Base-by-base conservation (phyloP, 2,329 filamentous ascomycete species). In the Sarocladiaceae sp. region DNA sequence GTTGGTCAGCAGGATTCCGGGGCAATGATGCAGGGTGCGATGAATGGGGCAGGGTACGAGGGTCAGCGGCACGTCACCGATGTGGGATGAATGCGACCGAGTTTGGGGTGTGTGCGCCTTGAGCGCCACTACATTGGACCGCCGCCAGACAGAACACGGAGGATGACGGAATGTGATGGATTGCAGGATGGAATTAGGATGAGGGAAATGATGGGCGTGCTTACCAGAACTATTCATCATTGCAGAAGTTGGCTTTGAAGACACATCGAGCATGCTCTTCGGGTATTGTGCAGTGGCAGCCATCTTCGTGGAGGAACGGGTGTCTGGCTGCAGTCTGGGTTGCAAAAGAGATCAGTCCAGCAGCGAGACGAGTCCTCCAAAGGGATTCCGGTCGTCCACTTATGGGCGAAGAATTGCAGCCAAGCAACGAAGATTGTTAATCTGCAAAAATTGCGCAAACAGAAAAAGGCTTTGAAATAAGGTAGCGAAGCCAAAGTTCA, bases 11-110 rank as follows among this genome's bases (percentile, higher is more conserved):
- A 41, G 23, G 37, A 26, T 41, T 41, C 21, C 15, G 4, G 23
- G 20, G 19, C n/a, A 24, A 41, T 27, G 37, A 41, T 41, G 37
- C 37, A 41, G 37, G 37, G 37, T 29, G 21, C 37, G 19, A 19
- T 3, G 19, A 24, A 16, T 24, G 37, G 37, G 23, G 37, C 37
- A 41, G 37, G 37, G 4, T 18, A 21, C 9, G n/a, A 9, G 24
- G 21, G 19, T 23, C 21, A 41, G 19, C n/a, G 37, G 26, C 13
- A 41, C 37, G 37, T 41, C 37, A 41, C 37, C 9, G 37, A 24
- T 41, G 37, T 21, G 37, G 37, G 37, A 18, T n/a, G 4, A 26
- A 29, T 23, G 37, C 37, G 37, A 41, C 37, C 37, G 23, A 24
- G 37, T 27, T 41, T 15, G 5, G n/a, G 24, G 23, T 27, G 23